Base-by-base conservation (phyloP, 208 protist genomes). In the Acanthamoeba lenticulata region DNA sequence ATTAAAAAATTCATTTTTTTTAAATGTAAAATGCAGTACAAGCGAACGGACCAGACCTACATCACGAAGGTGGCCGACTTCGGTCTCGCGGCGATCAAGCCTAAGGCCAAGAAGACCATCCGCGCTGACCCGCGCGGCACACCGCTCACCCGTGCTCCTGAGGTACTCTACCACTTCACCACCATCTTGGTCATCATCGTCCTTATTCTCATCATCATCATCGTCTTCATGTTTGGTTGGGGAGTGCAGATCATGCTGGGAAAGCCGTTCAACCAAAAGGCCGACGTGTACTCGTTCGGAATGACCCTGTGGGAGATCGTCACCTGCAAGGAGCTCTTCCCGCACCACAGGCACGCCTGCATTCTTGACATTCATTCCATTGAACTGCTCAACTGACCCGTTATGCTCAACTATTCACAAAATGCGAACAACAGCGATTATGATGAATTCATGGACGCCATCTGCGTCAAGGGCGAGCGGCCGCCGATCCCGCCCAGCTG, bases 271-370 rank as follows among this genome's bases (percentile, higher is more conserved):
- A 95, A 95, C 89, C 81, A 94, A 29, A 96, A 93, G 42, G 94
- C 88, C 62, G 96, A 97, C 91, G 96, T 97, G 27, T 97, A 97
- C 88, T 88, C 95, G 95, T 97, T 97, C 92, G 95, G 95, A 24
- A 94, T 97, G 36, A 86, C 95, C 29, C 77, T 97, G n/a, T 97
- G 94, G 94, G 94, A 97, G 81, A 95, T 97, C n/a, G 67, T 92
- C 19, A 96, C 96, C 3, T 94, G 95, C 92, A 44, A 96, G 90
- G 95, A 96, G 44, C 89, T 94, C 40, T 97, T 96, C 79, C 85
- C 95, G 62, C 92, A 95, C 55, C 95, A 95, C 92, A 94, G 94
- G 69, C 24, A n/a, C 24, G 19, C 32, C 40, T 13, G 38, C 69
- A 9, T 21, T 19, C 21, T 77, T 44, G 34, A 1, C 34, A 27